phyloP scores from a whole-genome alignment of 305 asterid species.

The Ilex paraguariensis region DNA sequence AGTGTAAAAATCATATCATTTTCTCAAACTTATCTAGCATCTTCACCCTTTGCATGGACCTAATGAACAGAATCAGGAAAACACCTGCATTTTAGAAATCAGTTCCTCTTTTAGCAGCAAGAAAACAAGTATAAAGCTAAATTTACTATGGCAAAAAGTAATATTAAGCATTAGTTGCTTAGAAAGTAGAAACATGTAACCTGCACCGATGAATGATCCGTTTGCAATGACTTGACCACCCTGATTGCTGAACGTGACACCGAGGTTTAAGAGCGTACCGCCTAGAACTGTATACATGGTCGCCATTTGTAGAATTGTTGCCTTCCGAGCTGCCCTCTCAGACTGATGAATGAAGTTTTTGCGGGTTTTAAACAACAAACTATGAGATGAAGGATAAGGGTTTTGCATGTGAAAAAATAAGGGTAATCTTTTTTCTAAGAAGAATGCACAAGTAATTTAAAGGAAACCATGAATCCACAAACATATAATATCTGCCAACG shows the following conservation, averaged over 20 bases:
- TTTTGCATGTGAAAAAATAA: no score
- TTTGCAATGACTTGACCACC: slow-evolving; percentile 54
- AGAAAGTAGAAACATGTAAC: slow-evolving; percentile 23
- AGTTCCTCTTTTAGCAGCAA: background rate
- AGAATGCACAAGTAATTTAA: background rate
- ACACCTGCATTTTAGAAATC: slow-evolving; percentile 40
- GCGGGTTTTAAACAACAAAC: no score
- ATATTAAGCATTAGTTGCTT: background rate
- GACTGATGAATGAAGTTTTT: slow-evolving; percentile 40
- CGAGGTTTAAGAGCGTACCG: slow-evolving; percentile 70
- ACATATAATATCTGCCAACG: no score
- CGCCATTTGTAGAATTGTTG: slow-evolving; percentile 83
- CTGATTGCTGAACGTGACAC: slow-evolving; percentile 51
- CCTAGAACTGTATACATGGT: slow-evolving; percentile 76
- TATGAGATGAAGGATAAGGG: no score
- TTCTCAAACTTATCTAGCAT: slow-evolving; percentile 71
- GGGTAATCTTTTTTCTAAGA: no score
- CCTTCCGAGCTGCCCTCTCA: slow-evolving; percentile 92
- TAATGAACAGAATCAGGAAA: slow-evolving; percentile 47
- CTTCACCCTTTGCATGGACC: slow-evolving; percentile 81
- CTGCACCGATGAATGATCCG: slow-evolving; percentile 70
- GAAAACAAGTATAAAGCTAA: background rate
- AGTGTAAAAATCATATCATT: slow-evolving; percentile 45
- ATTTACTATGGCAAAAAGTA: background rate
- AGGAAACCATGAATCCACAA: no score